Evolutionary conservation across 306 rosid genomes (phyloP).

Genomic region (Pyrus betulifolia): DNA sequence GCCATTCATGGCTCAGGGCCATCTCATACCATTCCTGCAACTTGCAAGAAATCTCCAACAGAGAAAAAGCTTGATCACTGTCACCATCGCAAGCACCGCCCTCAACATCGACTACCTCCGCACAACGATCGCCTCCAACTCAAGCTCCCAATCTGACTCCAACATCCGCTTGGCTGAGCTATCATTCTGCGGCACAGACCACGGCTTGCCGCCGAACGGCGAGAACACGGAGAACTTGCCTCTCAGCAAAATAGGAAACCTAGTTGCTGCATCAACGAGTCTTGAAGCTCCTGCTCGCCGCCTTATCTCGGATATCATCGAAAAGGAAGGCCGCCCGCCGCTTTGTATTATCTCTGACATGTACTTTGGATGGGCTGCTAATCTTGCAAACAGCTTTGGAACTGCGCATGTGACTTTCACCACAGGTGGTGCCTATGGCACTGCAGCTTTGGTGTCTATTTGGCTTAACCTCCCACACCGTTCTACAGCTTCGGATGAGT

Average conservation of each 20-base stretch:
- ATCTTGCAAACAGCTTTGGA: conserved; percentile 37
- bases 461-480: conserved; percentile 67
- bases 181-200: conserved; percentile 27
- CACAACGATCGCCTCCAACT: conserved; percentile 22
- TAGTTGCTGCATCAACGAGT: conserved; percentile 30
- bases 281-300: conserved; percentile 40
- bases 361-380: conserved; percentile 49
- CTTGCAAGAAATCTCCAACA: conserved; percentile 48
- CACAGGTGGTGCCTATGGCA: conserved; percentile 69
- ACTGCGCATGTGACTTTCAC: conserved; percentile 35
- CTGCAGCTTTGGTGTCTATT: conserved; percentile 46
- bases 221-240: conserved; percentile 61
- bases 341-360: conserved; percentile 42
- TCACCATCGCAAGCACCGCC: conserved; percentile 59
- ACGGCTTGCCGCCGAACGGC: conserved; percentile 44
- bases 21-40: conserved; percentile 58
- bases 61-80: conserved; percentile 18
- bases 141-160: not conserved
- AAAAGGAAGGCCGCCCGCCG: conserved; percentile 39
- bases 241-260: not conserved
- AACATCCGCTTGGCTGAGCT: conserved; percentile 38
- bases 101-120: conserved; percentile 55
- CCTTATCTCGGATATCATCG: conserved; percentile 26
- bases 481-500: conserved; percentile 33
- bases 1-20: conserved; percentile 74